A percentile compares a stretch with the other conserved stretches of the same genome.
phyloP scores from a whole-genome alignment of 306 rosid species.

The Rosa multiflora region DNA sequence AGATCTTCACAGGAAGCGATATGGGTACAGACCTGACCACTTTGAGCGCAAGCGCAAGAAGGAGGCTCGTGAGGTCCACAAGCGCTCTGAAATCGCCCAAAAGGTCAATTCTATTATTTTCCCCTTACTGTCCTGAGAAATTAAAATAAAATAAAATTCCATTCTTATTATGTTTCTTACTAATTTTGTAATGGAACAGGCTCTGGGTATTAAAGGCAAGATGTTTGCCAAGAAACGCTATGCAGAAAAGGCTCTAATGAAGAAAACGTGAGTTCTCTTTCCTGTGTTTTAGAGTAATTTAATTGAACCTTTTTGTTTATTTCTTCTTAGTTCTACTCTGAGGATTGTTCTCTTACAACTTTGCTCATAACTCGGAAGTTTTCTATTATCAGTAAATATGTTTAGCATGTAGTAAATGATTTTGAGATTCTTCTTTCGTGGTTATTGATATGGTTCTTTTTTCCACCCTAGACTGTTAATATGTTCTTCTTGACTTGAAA shows the following conservation, averaged over 20 bases:
- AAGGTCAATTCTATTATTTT: conserved; percentile 38
- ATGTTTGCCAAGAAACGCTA: conserved; percentile 83
- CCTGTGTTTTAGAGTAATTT: neutral
- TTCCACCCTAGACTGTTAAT: neutral
- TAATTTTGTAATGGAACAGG: conserved; percentile 34
- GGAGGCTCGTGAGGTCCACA: conserved; percentile 82
- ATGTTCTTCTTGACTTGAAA: neutral
- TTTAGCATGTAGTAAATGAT: neutral
- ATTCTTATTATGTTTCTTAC: conserved; percentile 2
- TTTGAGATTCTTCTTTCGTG: neutral
- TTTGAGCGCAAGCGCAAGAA: conserved; percentile 93
- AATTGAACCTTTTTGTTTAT: neutral
- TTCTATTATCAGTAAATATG: neutral
- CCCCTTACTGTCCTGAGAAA: neutral
- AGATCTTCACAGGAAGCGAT: conserved; percentile 78
- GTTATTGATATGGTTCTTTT: neutral
- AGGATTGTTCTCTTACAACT: neutral
- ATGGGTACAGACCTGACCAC: conserved; percentile 85
- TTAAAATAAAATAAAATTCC: neutral
- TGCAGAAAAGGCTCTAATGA: conserved; percentile 82
- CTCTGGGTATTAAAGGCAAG: conserved; percentile 83
- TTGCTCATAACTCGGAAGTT: neutral
- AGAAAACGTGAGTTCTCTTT: conserved; percentile 67
- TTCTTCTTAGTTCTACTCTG: neutral
- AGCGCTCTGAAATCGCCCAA: conserved; percentile 75